Base-by-base conservation (phyloP, 139 green algal species). In the Ettlia oleoabundans region DNA sequence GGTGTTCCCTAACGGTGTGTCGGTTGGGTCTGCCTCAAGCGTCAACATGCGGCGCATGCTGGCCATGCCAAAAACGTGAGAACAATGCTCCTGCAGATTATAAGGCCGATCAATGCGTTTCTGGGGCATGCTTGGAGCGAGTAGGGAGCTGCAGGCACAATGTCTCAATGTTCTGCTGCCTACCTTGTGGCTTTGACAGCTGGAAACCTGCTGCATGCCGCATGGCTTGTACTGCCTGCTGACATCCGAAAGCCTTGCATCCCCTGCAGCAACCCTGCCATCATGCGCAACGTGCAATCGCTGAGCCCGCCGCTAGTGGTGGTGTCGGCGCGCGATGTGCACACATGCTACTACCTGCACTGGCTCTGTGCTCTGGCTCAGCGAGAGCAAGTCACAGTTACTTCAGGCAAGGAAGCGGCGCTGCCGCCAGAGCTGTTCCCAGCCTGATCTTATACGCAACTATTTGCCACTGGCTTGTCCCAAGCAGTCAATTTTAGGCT, bases 311-410 rank as follows among this genome's bases (percentile, higher is more conserved):
- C n/a, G 33, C 33, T 51, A 51, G 65, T 72, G 35, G 37, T 72
- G 18, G 19, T 72, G 65, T 42, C 65, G 13, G 21, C 65, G 15
- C 33, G 65, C 33, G 35, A 72, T n/a, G 65, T 35, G 2, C 65
- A 35, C 37, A 72, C 65, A 10, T 42, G 32, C 35, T 72, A 72
- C 65, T 72, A 72, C 65, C 65, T 72, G 35, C 65, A 72, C 65
- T 42, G 37, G 65, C 65, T 72, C 33, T 72, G 65, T 35, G 65
- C 65, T 22, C 35, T 72, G 65, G 65, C 35, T 33, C 65, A n/a
- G 33, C 33, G 65, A 2, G 19, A 47, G 19, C 33, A 30, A 1
- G 65, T 72, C 32, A 42, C 37, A 30, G n/a, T 33, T 18, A 52
- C 47, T 13, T 15, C 9, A 2, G 65, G 65, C 47, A 58, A 58